Evolutionary conservation across 2,329 filamentous ascomycete genomes (phyloP), one percentile per base, ranked within the genome.

Genomic region (Penicillium sp.): DNA sequence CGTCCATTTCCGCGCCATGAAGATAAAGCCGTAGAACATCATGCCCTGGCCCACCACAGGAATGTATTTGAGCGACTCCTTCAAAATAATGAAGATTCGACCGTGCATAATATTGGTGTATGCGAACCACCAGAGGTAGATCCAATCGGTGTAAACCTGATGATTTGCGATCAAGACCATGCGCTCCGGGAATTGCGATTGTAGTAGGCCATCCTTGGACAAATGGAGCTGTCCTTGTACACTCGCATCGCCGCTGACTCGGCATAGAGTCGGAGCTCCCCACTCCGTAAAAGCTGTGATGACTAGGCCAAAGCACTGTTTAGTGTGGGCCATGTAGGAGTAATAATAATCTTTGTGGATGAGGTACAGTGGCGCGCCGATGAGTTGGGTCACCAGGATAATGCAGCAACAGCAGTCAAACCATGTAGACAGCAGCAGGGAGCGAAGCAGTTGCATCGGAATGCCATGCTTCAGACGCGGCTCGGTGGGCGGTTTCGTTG

Each of bases 81-180:
- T 82, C 30, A 82, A 59, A 37, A 82, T 80, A 56, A 82, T 82
- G 56, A 77, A 81, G 50, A 82, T 72, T 47, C 75, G 75, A 22
- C 79, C 79, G 47, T 82, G 78, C 74, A 80, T 80, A 42, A 69
- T 66, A 51, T 77, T 77, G 1, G 77, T 79, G 50, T 82, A 82
- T 2, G 77, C 74, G 30, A 79, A 71, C 77, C 78, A 82, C 79
- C 79, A 82, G 2, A 82, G 67, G 54, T 82, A 82, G 10, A 82
- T 64, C 79, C 79, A 82, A 51, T 82, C 79, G n/a, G 78, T 81
- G 55, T 82, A 82, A 2, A 82, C 70, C 54, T 81, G 76, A 50
- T 82, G 79, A 41, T 82, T 82, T 5, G 78, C 72, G 58, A 82
- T 76, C 53, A 82, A 55, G 6, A 82, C 72, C 41, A 81, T 61